These are phyloP conservation scores for Astragalus glycyphyllos DNA, from an alignment of 306 rosid species.

Conservation along the genomic window DNA sequence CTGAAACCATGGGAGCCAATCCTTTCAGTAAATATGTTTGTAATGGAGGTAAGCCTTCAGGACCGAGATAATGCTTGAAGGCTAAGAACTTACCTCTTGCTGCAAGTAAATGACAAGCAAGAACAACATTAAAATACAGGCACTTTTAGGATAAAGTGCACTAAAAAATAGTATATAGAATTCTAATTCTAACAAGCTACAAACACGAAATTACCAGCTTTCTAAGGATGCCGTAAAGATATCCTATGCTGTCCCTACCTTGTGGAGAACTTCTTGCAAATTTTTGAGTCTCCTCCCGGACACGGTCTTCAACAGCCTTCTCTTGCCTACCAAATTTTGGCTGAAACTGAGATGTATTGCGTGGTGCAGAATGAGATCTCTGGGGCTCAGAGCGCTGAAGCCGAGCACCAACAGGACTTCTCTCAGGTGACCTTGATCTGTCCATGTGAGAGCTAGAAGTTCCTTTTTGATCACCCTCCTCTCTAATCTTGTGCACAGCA, in stretches of 20 bases:
- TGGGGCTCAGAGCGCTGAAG: slow-evolving; percentile 77
- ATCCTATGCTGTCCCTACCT: slow-evolving; percentile 98
- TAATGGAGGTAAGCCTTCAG: slow-evolving; percentile 74
- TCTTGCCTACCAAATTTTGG: slow-evolving; percentile 88
- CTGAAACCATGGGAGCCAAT: slow-evolving; percentile 76
- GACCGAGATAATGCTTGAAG: slow-evolving; percentile 77
- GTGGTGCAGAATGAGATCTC: slow-evolving; percentile 76
- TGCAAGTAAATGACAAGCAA: slow-evolving; percentile 80
- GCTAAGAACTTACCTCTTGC: slow-evolving; percentile 98
- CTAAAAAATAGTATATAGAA: slow-evolving; percentile 40
- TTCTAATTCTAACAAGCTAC: slow-evolving; percentile 70
- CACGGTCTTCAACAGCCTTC: slow-evolving; percentile 71
- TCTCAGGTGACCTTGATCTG: slow-evolving; percentile 91
- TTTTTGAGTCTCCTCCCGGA: slow-evolving; percentile 75
- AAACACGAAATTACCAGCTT: slow-evolving; percentile 76
- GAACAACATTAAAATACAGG: slow-evolving; percentile 54
- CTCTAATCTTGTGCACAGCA: slow-evolving; percentile 90
- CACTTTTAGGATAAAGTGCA: slow-evolving; percentile 32
- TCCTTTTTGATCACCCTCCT: slow-evolving; percentile 76
- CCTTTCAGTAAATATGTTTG: slow-evolving; percentile 64
- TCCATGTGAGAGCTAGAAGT: slow-evolving; percentile 69
- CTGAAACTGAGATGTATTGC: slow-evolving; percentile 68
- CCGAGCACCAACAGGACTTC: slow-evolving; percentile 75
- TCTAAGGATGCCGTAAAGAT: slow-evolving; percentile 72
- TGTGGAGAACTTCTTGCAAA: slow-evolving; percentile 87